Evolutionary conservation across 2,329 filamentous ascomycete species (phyloP).

Genomic region (Colletotrichum magnum): DNA sequence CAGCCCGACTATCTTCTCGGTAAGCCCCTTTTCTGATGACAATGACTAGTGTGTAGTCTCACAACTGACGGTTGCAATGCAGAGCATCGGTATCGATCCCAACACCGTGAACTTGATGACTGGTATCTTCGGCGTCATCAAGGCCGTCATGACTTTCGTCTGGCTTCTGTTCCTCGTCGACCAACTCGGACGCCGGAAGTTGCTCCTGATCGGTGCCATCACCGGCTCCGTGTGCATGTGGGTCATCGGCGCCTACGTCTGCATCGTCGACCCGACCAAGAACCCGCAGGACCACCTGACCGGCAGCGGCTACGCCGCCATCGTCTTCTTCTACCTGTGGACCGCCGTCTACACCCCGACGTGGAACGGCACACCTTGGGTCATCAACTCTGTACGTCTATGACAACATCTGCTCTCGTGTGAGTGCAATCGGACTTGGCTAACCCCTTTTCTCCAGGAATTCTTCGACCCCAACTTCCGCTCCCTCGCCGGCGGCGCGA

Average conservation of each 20-base stretch:
- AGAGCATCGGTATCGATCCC: constrained; percentile 36
- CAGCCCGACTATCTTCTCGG: constrained; percentile 70
- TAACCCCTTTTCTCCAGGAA: constrained; percentile 51
- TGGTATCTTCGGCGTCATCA: constrained; percentile 77
- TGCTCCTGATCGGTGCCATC: constrained; percentile 72
- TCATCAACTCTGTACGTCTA: constrained; percentile 63
- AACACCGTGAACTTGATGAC: constrained; percentile 64
- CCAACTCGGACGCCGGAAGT: constrained; percentile 57
- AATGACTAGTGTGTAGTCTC: too few species aligned
- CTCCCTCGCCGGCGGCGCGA: constrained; percentile 69
- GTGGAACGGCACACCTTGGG: constrained; percentile 75
- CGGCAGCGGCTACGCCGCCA: constrained; percentile 67
- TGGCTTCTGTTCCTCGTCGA: constrained; percentile 77
- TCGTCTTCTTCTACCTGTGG: constrained; percentile 79
- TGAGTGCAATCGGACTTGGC: too few species aligned
- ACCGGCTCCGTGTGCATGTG: constrained; percentile 73
- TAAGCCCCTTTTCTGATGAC: constrained; percentile 45
- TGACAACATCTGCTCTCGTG: too few species aligned
- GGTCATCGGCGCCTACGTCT: constrained; percentile 72
- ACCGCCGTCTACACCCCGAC: constrained; percentile 66
- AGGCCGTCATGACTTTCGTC: constrained; percentile 73
- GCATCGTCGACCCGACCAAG: constrained; percentile 52
- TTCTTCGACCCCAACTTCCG: constrained; percentile 66
- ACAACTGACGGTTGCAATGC: too few species aligned
- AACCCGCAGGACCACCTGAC: constrained; percentile 53